Evolutionary conservation across 345 rosid species (phyloP).

Genomic region (Salix purpurea): DNA sequence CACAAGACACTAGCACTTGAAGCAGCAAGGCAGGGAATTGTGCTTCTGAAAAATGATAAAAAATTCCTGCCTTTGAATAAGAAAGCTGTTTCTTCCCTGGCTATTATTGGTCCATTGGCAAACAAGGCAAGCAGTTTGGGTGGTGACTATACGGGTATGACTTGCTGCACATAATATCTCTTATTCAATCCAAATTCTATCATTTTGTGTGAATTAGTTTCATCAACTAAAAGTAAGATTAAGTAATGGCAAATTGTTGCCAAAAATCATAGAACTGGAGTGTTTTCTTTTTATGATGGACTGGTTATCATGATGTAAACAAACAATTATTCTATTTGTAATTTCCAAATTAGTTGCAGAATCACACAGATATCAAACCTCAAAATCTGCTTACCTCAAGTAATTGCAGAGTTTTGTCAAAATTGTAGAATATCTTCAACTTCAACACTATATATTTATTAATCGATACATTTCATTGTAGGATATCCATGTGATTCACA

Average conservation of each 20-base stretch:
- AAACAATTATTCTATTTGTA: background rate
- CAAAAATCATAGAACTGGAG: background rate
- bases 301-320: background rate
- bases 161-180: background rate
- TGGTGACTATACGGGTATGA: slow-evolving; percentile 73
- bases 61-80: slow-evolving; percentile 23
- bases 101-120: slow-evolving; percentile 51
- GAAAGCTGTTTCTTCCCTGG: slow-evolving; percentile 21
- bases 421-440: slow-evolving; percentile 10
- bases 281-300: background rate
- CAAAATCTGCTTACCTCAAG: background rate
- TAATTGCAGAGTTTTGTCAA: background rate
- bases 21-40: slow-evolving; percentile 33
- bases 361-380: background rate
- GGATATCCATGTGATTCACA: slow-evolving; percentile 68
- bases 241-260: background rate
- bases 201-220: background rate
- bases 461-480: slow-evolving; percentile 21
- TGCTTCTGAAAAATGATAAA: slow-evolving; percentile 28
- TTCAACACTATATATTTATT: slow-evolving; percentile 2
- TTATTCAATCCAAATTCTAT: background rate
- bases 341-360: background rate
- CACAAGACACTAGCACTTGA: slow-evolving; percentile 28
- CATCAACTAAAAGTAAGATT: background rate
- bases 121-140: slow-evolving; percentile 52